A percentile compares a stretch with the other conserved stretches of the same genome.
Conservation (phyloP, 495 filamentous ascomycete genomes). For the Penicillium taxi region DNA sequence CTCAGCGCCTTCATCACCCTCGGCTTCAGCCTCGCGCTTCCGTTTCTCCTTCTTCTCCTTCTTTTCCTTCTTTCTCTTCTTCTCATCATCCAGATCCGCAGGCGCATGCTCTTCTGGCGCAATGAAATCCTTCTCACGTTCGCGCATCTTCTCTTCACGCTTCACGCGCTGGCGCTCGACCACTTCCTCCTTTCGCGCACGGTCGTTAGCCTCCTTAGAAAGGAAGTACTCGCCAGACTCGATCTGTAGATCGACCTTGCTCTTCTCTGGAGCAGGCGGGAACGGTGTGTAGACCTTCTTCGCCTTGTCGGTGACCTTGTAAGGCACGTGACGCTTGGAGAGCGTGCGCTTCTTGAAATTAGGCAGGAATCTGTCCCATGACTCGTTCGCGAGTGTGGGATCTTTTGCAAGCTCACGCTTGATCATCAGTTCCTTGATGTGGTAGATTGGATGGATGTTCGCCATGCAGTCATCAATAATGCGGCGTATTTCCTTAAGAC, state of each 20-base stretch:
- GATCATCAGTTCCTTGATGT: slow-evolving; percentile 99
- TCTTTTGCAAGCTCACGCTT: slow-evolving; percentile 97
- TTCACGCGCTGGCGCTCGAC: slow-evolving; percentile 76
- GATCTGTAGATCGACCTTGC: slow-evolving; percentile 96
- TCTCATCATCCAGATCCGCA: slow-evolving; percentile 43
- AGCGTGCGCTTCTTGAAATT: slow-evolving; percentile 97
- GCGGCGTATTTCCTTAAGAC: slow-evolving; percentile 83
- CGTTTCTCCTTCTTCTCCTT: slow-evolving; percentile 37
- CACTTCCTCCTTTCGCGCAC: slow-evolving; percentile 67
- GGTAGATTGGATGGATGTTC: slow-evolving; percentile 87
- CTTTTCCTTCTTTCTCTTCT: slow-evolving; percentile 47
- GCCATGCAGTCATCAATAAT: slow-evolving; percentile 94
- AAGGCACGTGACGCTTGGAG: slow-evolving; percentile 71
- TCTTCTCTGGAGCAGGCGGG: slow-evolving; percentile 71
- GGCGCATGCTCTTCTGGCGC: slow-evolving; percentile 65
- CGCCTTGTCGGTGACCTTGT: slow-evolving; percentile 83
- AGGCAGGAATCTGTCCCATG: slow-evolving; percentile 93
- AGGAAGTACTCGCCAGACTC: slow-evolving; percentile 97
- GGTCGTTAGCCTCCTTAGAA: slow-evolving; percentile 81
- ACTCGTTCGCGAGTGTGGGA: slow-evolving; percentile 74
- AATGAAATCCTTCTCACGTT: slow-evolving; percentile 75
- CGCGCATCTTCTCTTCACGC: slow-evolving; percentile 80
- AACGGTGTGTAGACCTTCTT: slow-evolving; percentile 91
- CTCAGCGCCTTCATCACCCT: slow-evolving; percentile 29
- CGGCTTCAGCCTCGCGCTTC: slow-evolving; percentile 35